phyloP scores from a whole-genome alignment of 2,329 filamentous ascomycete species.

The Claviceps citrina region DNA sequence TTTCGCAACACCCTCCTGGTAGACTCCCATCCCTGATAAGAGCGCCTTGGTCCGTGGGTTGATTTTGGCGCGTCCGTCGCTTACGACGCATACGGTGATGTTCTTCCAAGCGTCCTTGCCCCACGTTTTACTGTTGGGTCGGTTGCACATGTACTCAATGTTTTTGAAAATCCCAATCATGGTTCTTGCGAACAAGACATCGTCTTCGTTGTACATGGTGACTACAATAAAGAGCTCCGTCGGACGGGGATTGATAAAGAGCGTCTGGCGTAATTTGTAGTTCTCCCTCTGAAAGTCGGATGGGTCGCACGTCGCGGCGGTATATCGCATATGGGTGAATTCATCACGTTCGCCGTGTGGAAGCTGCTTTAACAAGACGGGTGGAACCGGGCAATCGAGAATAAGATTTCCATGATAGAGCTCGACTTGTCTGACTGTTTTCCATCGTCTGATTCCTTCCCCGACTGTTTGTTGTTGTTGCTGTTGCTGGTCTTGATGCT shows the following conservation, averaged over 20 bases:
- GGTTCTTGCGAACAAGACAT: slow-evolving; percentile 85
- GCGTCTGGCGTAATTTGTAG: slow-evolving; percentile 78
- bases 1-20: slow-evolving; percentile 96
- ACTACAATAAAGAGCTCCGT: slow-evolving; percentile 93
- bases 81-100: slow-evolving; percentile 95
- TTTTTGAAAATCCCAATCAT: slow-evolving; percentile 98
- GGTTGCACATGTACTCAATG: slow-evolving; percentile 92
- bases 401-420: slow-evolving; percentile 94
- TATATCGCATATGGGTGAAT: slow-evolving; percentile 83
- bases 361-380: slow-evolving; percentile 71
- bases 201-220: slow-evolving; percentile 99
- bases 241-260: slow-evolving; percentile 83
- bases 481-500: slow-evolving; percentile 17
- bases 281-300: slow-evolving; percentile 74
- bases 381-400: slow-evolving; percentile 88
- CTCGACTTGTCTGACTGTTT: slow-evolving; percentile 97
- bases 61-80: slow-evolving; percentile 93
- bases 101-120: slow-evolving; percentile 99
- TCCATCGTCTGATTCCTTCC: slow-evolving; percentile 64
- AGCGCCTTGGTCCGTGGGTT: slow-evolving; percentile 81
- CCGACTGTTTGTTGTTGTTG: slow-evolving; percentile 16
- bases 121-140: slow-evolving; percentile 91
- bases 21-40: slow-evolving; percentile 84
- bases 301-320: slow-evolving; percentile 87
- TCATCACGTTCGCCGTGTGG: slow-evolving; percentile 87